phyloP scores from a whole-genome alignment of 192 early-diverging fungal genomes.

The Gonapodya prolifera region DNA sequence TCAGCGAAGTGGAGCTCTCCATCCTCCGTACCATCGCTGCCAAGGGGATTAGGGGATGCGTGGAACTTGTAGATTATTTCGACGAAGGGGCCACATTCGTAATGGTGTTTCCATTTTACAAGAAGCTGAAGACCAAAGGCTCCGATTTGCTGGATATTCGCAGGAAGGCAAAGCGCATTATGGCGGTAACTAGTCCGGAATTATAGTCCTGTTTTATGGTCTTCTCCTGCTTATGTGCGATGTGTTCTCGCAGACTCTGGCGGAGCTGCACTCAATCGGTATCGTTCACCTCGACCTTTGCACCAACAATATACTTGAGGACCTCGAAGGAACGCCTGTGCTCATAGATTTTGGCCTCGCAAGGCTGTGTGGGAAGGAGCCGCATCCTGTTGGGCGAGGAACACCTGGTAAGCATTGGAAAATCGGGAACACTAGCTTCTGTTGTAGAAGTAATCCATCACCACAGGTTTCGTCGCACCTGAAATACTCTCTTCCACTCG shows the following conservation, averaged over 20 bases:
- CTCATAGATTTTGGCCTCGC: slow-evolving; percentile 70
- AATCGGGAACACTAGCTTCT: no score
- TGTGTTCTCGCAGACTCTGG: no score
- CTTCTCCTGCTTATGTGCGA: background rate
- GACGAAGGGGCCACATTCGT: slow-evolving; percentile 24
- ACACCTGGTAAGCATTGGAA: no score
- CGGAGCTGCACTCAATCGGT: slow-evolving; percentile 40
- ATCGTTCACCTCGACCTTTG: slow-evolving; percentile 60
- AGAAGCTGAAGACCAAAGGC: slow-evolving; percentile 29
- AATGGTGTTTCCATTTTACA: slow-evolving; percentile 47
- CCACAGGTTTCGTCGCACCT: slow-evolving; percentile 64
- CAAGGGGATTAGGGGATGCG: slow-evolving; percentile 21
- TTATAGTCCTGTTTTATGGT: no score
- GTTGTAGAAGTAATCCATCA: no score
- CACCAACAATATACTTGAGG: slow-evolving; percentile 47
- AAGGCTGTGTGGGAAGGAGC: slow-evolving; percentile 17
- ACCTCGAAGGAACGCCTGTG: slow-evolving; percentile 35
- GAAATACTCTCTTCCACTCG: slow-evolving; percentile 28
- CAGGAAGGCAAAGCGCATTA: slow-evolving; percentile 30
- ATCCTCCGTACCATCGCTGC: slow-evolving; percentile 29
- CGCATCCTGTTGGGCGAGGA: slow-evolving; percentile 44
- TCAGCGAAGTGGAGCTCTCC: slow-evolving; percentile 39
- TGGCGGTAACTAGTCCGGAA: slow-evolving; percentile 16
- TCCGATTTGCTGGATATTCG: slow-evolving; percentile 37
- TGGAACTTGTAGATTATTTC: slow-evolving; percentile 48